Evolutionary conservation across 768 basidiomycete genomes (phyloP), one percentile per base, ranked within the genome.

Genomic region (Amanita muscaria): DNA sequence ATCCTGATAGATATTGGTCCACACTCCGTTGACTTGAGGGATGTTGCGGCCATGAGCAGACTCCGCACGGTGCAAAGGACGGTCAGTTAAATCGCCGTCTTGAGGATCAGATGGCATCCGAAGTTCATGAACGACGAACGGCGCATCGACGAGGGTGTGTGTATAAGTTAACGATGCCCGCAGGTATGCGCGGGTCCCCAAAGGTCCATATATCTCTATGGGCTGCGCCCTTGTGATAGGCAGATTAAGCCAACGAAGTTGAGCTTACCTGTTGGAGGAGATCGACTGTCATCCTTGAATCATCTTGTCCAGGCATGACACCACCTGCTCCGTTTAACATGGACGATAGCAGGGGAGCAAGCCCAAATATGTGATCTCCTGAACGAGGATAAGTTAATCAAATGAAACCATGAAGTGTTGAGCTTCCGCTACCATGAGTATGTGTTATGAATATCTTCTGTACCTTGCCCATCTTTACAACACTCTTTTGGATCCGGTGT

Each of bases 381-480:
- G 55, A n/a, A 49, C 27, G 38, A 24, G 19, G 25, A 19, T 51
- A 29, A 46, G 48, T 7, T 21, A 33, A 53, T 24, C 33, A 46
- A 6, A 47, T 42, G 29, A 15, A 43, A 15, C 27, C 23, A 19
- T 32, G 22, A 15, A 21, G 2, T 22, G 31, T 39, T 29, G 25
- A n/a, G 12, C 6, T 10, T 19, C 54, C 66, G n/a, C 25, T 45
- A 87, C 89, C 88, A 64, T 92, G 90, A 0, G 84, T 84, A 63
- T 93, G 90, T 1, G 90, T 91, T 48, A 92, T 79, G 59, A 91
- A 90, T 21, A 93, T 76, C 60, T 88, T 89, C 48, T 75, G 72
- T 38, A 91, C 81, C 56, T 61, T 80, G 23, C 86, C 81, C 79
- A 88, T 83, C 60, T 78, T 84, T n/a, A 91, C 69, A 1, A 44